phyloP scores from a whole-genome alignment of 2,329 filamentous ascomycete species.

The Ilyonectria robusta region DNA sequence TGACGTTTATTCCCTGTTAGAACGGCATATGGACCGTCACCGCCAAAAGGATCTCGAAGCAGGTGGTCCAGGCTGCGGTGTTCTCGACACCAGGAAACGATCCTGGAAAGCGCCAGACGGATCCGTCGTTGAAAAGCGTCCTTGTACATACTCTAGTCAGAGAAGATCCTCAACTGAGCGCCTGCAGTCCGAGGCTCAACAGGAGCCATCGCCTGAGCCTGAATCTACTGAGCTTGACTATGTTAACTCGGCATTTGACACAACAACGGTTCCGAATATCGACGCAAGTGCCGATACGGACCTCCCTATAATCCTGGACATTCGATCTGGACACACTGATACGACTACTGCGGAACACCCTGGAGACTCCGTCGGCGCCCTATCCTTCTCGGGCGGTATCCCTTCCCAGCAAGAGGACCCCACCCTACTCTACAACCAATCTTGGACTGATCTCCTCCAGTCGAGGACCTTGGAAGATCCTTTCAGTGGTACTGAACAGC shows the following conservation, averaged over 20 bases:
- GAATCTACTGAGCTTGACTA: slow-evolving; percentile 6
- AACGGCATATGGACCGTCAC: slow-evolving; percentile 69
- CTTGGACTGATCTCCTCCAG: slow-evolving; percentile 32
- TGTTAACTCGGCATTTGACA: not conserved
- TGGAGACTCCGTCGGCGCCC: slow-evolving; percentile 3
- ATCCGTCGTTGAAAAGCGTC: slow-evolving; percentile 63
- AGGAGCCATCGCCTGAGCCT: slow-evolving; percentile 23
- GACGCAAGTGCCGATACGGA: not conserved
- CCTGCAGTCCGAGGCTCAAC: slow-evolving; percentile 22
- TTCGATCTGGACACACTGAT: slow-evolving; percentile 4
- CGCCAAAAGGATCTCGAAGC: slow-evolving; percentile 69
- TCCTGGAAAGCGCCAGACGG: slow-evolving; percentile 69
- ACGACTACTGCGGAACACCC: not conserved
- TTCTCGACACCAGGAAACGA: slow-evolving; percentile 68
- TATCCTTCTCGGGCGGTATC: not conserved
- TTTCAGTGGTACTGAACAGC: slow-evolving; percentile 27
- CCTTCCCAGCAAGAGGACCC: slow-evolving; percentile 17
- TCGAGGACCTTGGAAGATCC: slow-evolving; percentile 24
- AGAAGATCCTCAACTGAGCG: slow-evolving; percentile 28
- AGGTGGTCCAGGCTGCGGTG: slow-evolving; percentile 64
- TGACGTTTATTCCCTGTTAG: slow-evolving; percentile 51
- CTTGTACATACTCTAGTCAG: slow-evolving; percentile 27
- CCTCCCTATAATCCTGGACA: not conserved
- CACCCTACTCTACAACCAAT: slow-evolving; percentile 18
- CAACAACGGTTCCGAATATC: not conserved